Conservation (phyloP, 2,329 filamentous ascomycete genomes). For the Arthrobotrys entomopaga region DNA sequence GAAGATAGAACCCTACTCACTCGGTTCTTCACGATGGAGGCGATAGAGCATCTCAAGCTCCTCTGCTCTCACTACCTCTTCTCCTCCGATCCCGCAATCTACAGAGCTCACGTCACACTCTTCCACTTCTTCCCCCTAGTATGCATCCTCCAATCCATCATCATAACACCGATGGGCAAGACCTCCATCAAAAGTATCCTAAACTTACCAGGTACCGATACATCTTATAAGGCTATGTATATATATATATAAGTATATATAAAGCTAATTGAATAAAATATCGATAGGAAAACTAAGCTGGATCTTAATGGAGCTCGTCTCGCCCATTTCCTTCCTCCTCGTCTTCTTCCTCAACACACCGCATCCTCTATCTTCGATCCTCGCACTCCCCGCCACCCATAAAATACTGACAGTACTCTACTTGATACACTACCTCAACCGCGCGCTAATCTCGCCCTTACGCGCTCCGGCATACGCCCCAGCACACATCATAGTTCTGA, state of each 20-base stretch:
- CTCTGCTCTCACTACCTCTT: slow-evolving; percentile 37
- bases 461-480: slow-evolving; percentile 92
- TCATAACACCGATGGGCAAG: slow-evolving; percentile 78
- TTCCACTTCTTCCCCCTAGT: slow-evolving; percentile 52
- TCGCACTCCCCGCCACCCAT: slow-evolving; percentile 62
- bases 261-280: not conserved
- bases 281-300: slow-evolving; percentile 73
- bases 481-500: slow-evolving; percentile 76
- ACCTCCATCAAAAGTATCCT: slow-evolving; percentile 78
- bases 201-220: slow-evolving; percentile 80
- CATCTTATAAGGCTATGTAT: not conserved
- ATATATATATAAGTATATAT: not conserved
- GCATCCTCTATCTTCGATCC: slow-evolving; percentile 6
- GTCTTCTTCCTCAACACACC: slow-evolving; percentile 56
- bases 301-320: slow-evolving; percentile 80
- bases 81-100: slow-evolving; percentile 36
- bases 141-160: slow-evolving; percentile 31
- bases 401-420: slow-evolving; percentile 82
- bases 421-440: slow-evolving; percentile 89
- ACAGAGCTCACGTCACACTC: slow-evolving; percentile 35
- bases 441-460: slow-evolving; percentile 82
- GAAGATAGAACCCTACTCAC: no score
- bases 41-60: slow-evolving; percentile 24
- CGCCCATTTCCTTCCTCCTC: slow-evolving; percentile 57
- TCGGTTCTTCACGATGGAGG: not conserved